Evolutionary conservation across 768 basidiomycete species (phyloP).

Genomic region (Phlegmacium glaucopus): DNA sequence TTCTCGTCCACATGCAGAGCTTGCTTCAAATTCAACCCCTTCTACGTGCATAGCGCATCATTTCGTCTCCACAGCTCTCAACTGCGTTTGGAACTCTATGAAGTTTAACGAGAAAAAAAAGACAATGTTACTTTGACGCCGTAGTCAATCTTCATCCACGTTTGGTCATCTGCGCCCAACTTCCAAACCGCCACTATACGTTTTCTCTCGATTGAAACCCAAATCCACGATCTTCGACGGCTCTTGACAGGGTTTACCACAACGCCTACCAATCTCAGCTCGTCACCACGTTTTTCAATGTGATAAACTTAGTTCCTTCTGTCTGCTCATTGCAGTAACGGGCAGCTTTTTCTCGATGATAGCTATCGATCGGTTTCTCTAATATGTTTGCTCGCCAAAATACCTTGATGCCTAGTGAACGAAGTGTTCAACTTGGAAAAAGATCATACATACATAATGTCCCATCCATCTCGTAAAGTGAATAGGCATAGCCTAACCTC

Average conservation of each 20-base stretch:
- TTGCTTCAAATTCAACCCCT: too few relatives aligned
- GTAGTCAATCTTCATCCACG: not conserved
- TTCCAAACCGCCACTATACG: not conserved
- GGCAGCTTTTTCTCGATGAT: not conserved
- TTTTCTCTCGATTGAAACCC: not conserved
- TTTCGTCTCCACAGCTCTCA: too few relatives aligned
- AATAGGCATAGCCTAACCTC: too few relatives aligned
- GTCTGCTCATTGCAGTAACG: not conserved
- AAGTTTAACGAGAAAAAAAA: not conserved
- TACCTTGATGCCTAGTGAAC: too few relatives aligned
- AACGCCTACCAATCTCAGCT: not conserved
- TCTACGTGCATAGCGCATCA: too few relatives aligned
- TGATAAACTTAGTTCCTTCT: not conserved
- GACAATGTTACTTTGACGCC: not conserved
- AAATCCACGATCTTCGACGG: not conserved
- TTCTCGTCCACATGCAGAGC: conserved; percentile 1
- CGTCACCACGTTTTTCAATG: not conserved
- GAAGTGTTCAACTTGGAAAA: too few relatives aligned
- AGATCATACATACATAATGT: too few relatives aligned
- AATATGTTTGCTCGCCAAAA: too few relatives aligned
- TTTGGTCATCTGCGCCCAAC: not conserved
- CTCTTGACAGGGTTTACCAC: not conserved
- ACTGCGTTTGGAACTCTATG: too few relatives aligned
- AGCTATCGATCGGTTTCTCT: not conserved
- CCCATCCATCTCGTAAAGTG: too few relatives aligned